Base-by-base conservation (phyloP, 1,284 basidiomycete species). In the Pulveroboletus sp. region DNA sequence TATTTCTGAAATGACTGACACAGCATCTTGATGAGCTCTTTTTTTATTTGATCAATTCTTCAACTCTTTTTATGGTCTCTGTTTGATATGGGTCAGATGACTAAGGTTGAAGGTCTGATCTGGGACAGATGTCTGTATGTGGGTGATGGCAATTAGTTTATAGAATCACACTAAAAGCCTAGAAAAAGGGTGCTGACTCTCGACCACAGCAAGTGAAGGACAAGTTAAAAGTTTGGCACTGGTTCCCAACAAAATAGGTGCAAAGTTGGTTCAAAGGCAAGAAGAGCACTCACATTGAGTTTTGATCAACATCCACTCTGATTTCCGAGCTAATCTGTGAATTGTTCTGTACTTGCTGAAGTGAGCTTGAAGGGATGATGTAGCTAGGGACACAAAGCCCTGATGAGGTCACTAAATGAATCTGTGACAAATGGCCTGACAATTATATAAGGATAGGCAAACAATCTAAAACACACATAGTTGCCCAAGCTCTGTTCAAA, bases 21-120 rank as follows among this genome's bases (percentile, higher is more conserved):
- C 35, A 62, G 47, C 59, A 61, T 60, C 4, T 53, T 24, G 13
- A 41, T 24, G 3, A 65, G 52, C 35, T 21, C 46, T 26, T 56
- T 15, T 24, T 54, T 56, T 26, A 64, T 59, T 35, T 32, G 32
- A 6, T 55, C 26, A 1, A 57, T 46, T 45, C 50, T 63, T 13
- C 32, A 42, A 1, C 3, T 52, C 40, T 45, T 50, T 29, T 45
- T 50, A 12, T 12, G 1, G 6, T 50, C 19, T 0, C 11, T 13
- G 6, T 13, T 43, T 15, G 40, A 21, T 13, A 24, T 7, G 2
- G 41, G 39, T 24, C 19, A 37, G 26, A 63, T 50, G 3, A 53
- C n/a, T 1, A 45, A 36, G 8, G 39, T 54, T 3, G 51, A 50
- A 3, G 45, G 46, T 36, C 36, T 17, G 3, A 17, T 11, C 5